Evolutionary conservation across 768 basidiomycete genomes (phyloP), one percentile per base, ranked within the genome.

Genomic region (Lentinus tigrinus): DNA sequence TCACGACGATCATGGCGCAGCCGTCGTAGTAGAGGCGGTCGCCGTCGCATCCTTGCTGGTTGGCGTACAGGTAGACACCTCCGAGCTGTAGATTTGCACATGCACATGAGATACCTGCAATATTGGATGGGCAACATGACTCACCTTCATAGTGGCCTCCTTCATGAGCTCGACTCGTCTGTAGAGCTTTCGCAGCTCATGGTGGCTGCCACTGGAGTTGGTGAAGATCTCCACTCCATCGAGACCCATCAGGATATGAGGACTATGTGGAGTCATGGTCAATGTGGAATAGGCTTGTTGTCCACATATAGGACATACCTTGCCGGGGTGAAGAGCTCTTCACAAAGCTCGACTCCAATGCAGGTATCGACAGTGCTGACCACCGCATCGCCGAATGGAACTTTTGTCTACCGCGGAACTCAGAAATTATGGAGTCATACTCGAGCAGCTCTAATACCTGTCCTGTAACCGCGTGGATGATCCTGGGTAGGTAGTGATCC

Each of bases 141-240:
- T 55, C 63, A 91, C 96, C 84, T 98, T 99, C 58, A 88, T 76
- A 1, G 96, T 99, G 1, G 97, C 97, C 69, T 98, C 97, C 67
- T 92, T 95, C 75, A 99, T 98, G 11, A 99, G 78, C 60, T 99
- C 95, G 1, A 98, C 84, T 7, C 97, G 85, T 8, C 84, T 85
- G 68, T 93, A 85, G 24, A 99, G 81, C 73, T 99, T 99, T n/a
- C 97, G 87, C 24, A 99, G 85, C 70, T 98, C 97, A 67, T 99
- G 97, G 69, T 99, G 97, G 72, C 93, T 96, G 4, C 95, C 97
- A 62, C 93, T 95, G 1, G 97, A 98, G 74, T 99, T 99, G 9
- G 96, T 98, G 70, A 98, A 98, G 49, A 99, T 97, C 73, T 99
- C 97, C 8, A 98, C 96, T 5, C 97, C 97, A 67, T 99, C 96